Conservation (phyloP, 768 basidiomycete genomes). For the Rickenella mellea region DNA sequence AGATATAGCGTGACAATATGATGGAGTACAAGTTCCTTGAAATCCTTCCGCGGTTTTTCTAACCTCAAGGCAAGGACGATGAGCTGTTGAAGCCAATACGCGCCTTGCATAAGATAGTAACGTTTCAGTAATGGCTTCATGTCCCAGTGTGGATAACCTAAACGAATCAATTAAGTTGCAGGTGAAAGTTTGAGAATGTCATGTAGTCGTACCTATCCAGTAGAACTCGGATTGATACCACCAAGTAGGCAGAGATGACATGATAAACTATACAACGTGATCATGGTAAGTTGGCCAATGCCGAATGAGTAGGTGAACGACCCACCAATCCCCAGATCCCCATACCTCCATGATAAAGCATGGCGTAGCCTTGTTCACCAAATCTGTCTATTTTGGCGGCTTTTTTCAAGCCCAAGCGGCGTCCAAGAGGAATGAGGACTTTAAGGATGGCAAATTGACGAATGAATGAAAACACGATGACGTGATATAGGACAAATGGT, state of each 20-base stretch:
- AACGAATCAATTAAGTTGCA: background rate
- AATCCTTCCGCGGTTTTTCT: slow-evolving; percentile 94
- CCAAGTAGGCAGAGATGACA: slow-evolving; percentile 72
- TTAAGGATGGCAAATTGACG: slow-evolving; percentile 66
- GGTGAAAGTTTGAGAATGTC: background rate
- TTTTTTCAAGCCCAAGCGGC: slow-evolving; percentile 59
- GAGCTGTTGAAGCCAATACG: slow-evolving; percentile 94
- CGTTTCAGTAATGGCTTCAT: slow-evolving; percentile 79
- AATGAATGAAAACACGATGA: slow-evolving; percentile 84
- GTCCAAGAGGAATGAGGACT: slow-evolving; percentile 58
- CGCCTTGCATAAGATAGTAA: slow-evolving; percentile 88
- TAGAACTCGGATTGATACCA: slow-evolving; percentile 81
- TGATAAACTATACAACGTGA: slow-evolving; percentile 50
- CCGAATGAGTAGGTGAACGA: slow-evolving; percentile 9
- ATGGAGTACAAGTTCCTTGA: slow-evolving; percentile 76
- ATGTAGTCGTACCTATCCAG: slow-evolving; percentile 56
- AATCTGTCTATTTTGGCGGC: slow-evolving; percentile 69
- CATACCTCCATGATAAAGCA: slow-evolving; percentile 67
- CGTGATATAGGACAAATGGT: slow-evolving; percentile 69
- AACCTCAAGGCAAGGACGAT: slow-evolving; percentile 74
- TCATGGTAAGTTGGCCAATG: background rate
- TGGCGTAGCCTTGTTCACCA: slow-evolving; percentile 84
- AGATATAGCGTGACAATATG: slow-evolving; percentile 95
- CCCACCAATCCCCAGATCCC: slow-evolving; percentile 74
- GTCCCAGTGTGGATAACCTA: slow-evolving; percentile 84